Conservation (phyloP, 1,284 basidiomycete genomes). For the Cryptococcus amylolentus region DNA sequence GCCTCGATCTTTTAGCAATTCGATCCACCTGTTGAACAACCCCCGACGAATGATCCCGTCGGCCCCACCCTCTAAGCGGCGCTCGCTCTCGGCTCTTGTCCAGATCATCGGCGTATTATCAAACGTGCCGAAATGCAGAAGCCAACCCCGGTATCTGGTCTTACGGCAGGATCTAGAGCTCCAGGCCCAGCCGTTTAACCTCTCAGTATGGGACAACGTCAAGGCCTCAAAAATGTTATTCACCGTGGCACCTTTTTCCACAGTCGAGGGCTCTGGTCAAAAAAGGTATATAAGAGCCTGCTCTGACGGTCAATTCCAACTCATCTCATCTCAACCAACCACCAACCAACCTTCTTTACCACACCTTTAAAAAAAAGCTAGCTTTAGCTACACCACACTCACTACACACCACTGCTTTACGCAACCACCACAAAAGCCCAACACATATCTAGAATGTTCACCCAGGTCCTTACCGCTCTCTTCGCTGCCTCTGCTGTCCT, state of each 20-base stretch:
- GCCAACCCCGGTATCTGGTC: no score
- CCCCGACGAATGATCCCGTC: no score
- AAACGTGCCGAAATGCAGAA: no score
- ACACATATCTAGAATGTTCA: conserved; percentile 17
- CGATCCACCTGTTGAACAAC: no score
- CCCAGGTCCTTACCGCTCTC: conserved; percentile 24
- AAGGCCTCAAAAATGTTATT: neutral
- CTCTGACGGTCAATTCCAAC: neutral
- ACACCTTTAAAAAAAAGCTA: neutral
- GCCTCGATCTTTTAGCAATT: no score
- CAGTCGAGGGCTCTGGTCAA: neutral
- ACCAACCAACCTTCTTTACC: neutral
- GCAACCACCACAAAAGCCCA: conserved; percentile 1
- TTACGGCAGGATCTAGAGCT: no score
- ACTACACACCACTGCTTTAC: conserved; percentile 1
- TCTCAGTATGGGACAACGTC: neutral
- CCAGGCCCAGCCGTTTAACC: no score
- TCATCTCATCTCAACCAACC: neutral
- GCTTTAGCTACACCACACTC: conserved; percentile 1
- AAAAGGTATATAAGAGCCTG: conserved; percentile 8
- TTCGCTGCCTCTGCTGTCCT: conserved; percentile 25
- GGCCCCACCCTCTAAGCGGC: no score
- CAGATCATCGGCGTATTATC: neutral
- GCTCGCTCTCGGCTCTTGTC: neutral
- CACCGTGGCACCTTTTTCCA: neutral